Evolutionary conservation across 345 rosid species (phyloP), one percentile per base, ranked within the genome.

Genomic region (Salix koriyanagi): DNA sequence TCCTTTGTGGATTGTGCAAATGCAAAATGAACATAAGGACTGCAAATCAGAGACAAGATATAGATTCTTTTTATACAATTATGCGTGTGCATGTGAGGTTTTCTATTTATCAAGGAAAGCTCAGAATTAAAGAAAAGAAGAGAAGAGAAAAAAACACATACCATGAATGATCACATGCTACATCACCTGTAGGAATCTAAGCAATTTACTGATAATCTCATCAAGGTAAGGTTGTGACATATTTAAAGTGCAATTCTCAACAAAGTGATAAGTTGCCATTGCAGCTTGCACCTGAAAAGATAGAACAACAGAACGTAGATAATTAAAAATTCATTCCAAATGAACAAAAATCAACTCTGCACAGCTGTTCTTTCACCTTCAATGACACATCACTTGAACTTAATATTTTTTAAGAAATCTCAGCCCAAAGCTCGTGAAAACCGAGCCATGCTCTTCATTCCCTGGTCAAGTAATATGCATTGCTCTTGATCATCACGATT

Each of bases 161-260:
- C 21, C 2, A 5, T 50, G 56, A 50, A 50, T 50, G 56, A 44
- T 44, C 4, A 44, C 21, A 44, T 30, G 21, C 25, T 14, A 65
- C 18, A 8, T 8, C 21, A 75, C 77, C 71, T 75, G 64, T 30
- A 75, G 48, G 32, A 30, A 67, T 46, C 26, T 21, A 19, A 75
- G 70, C 44, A 75, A 65, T 65, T 26, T 65, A 32, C 65, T 48
- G 32, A 75, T 21, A 32, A 75, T 13, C 32, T 46, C 64, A 28
- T 75, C 61, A 60, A 75, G 71, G 65, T 75, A 30, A 32, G 71
- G 78, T 46, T 42, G n/a, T 39, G 66, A 34, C 16, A 75, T 50
- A 30, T 75, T 14, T 36, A 37, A 34, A 28, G 78, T 30, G 65
- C 78, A 75, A 10, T 75, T 50, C 34, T 66, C 56, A 44, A 21